Base-by-base conservation (phyloP, 192 early-diverging fungal genomes). In the Entrophospora sp. region DNA sequence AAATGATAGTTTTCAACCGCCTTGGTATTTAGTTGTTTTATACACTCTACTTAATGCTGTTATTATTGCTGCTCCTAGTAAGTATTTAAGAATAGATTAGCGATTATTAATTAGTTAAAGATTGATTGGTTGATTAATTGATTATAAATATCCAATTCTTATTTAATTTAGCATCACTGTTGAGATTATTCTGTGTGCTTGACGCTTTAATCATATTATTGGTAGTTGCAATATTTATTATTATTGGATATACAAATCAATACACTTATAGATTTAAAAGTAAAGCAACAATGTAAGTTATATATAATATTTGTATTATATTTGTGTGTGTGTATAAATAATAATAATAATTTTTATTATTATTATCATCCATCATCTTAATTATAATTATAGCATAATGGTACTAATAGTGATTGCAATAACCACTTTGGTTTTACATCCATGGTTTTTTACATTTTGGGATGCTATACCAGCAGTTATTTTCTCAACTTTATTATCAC, bases 1-100 rank as follows among this genome's bases (percentile, higher is more conserved):
- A 4, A 66, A 66, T 25, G 64, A 66, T 55, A 24, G 42, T 36
- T 66, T 35, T 55, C 64, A 66, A 40, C 64, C 64, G 24, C 64
- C 64, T n/a, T 37, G 34, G 36, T 40, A 22, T 27, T 55, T 66
- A 7, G 32, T 66, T 9, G 5, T 66, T 8, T 1, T 66, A 31
- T 66, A 51, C 20, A 49, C 51, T 1, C 30, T 40, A 12, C 10
- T 55, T 4, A 38, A 66, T 43, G 31, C 45, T 5, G 53, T 37
- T 40, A 20, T 31, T n/a, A 42, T 66, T 22, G 64, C 36, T 22
- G 8, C 25, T 32, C 6, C 55, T 37, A 28, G 64, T 66, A 37
- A 55, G 64, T 65, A 36, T 20, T 25, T 49, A n/a, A n/a, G 14
- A 37, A 18, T 31, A 46, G 13, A 14, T 31, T 31, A 32, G n/a